Evolutionary conservation across 1,139 yeast genomes (phyloP).

Genomic region (Dujonia santamariae): DNA sequence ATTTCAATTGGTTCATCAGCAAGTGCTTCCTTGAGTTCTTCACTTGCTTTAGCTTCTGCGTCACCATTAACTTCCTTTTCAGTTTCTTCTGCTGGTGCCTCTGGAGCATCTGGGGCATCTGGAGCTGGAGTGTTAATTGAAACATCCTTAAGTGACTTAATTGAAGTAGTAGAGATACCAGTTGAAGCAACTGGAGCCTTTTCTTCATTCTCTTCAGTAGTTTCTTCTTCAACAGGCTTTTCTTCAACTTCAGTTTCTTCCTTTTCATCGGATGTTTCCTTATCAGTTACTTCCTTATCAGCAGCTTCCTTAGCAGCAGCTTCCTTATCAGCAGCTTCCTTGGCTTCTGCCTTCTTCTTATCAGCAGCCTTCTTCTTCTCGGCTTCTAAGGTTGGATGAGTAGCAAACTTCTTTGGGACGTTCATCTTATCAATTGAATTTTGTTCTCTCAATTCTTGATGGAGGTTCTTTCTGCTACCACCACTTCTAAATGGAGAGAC

Average conservation of each 20-base stretch:
- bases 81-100: conserved; percentile 11
- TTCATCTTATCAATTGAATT: conserved; percentile 33
- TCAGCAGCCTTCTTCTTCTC: conserved; percentile 19
- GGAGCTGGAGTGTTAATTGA: conserved; percentile 13
- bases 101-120: too few relatives aligned
- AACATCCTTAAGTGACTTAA: conserved; percentile 12
- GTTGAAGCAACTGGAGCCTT: neutral
- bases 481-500: conserved; percentile 49
- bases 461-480: conserved; percentile 24
- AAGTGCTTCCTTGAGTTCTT: conserved; percentile 7
- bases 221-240: conserved; percentile 1
- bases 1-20: conserved; percentile 27
- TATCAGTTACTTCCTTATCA: conserved; percentile 8
- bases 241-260: conserved; percentile 3
- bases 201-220: conserved; percentile 1
- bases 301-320: conserved; percentile 10
- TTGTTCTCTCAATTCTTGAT: conserved; percentile 33
- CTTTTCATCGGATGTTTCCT: conserved; percentile 2
- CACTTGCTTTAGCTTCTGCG: conserved; percentile 12
- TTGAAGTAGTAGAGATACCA: conserved; percentile 7
- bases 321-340: conserved; percentile 11
- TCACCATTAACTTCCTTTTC: conserved; percentile 12
- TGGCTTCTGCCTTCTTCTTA: conserved; percentile 12
- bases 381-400: conserved; percentile 42
- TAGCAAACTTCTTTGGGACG: conserved; percentile 42